Conservation (phyloP, 192 early-diverging fungal genomes). For the Dissophora ornata region DNA sequence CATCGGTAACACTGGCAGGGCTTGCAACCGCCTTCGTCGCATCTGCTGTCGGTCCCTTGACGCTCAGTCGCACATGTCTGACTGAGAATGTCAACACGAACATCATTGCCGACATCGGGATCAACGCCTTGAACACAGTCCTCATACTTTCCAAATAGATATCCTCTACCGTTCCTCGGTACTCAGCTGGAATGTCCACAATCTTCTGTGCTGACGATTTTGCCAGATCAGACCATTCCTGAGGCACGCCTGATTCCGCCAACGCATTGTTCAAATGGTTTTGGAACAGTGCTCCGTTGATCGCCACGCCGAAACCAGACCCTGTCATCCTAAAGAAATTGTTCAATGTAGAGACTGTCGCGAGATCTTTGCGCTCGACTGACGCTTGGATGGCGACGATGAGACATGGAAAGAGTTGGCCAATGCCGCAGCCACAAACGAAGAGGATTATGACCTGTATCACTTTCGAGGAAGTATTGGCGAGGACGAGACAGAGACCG, state of each 20-base stretch:
- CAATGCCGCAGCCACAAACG: conserved; percentile 77
- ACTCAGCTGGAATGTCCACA: conserved; percentile 23
- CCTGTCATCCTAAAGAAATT: conserved; percentile 62
- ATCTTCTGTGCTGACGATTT: conserved; percentile 33
- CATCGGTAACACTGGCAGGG: too few species aligned
- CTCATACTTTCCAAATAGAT: conserved; percentile 46
- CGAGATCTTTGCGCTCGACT: conserved; percentile 40
- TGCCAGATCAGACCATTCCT: conserved; percentile 19
- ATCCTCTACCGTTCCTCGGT: conserved; percentile 16
- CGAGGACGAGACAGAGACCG: conserved; percentile 74
- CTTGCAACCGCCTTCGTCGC: too few species aligned
- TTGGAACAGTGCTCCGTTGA: conserved; percentile 69
- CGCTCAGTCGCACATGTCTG: conserved; percentile 32
- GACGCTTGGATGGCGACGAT: conserved; percentile 46
- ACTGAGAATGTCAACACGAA: conserved; percentile 35
- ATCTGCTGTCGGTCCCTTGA: neutral
- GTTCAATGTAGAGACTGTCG: conserved; percentile 43
- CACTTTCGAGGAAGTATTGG: conserved; percentile 55
- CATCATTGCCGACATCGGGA: conserved; percentile 44
- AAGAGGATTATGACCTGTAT: conserved; percentile 69
- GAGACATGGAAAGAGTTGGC: conserved; percentile 34
- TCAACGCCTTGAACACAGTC: conserved; percentile 45
- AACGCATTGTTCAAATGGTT: conserved; percentile 19
- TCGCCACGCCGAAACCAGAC: conserved; percentile 66
- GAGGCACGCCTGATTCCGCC: conserved; percentile 3